These are phyloP conservation scores for Oligophagozyma castellii DNA, from an alignment of 1,139 yeast species.

Conservation along the genomic window DNA sequence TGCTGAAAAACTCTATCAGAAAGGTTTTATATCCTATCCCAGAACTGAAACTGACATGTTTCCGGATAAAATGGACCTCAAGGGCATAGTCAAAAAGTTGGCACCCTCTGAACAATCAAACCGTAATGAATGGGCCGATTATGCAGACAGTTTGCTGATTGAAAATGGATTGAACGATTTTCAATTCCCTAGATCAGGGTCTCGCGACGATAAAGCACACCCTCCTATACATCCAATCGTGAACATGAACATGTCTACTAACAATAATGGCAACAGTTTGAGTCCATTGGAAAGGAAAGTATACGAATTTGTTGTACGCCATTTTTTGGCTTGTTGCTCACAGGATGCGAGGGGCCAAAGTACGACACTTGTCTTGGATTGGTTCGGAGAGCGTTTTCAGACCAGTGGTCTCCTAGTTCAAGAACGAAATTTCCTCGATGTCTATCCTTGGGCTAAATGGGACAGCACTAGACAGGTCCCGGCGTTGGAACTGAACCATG, in stretches of 20 bases:
- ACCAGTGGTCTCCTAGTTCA: conserved; percentile 61
- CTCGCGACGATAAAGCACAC: conserved; percentile 88
- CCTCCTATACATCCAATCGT: conserved; percentile 95
- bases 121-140: conserved; percentile 34
- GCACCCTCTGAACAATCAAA: conserved; percentile 25
- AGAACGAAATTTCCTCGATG: conserved; percentile 64
- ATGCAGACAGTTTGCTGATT: conserved; percentile 27
- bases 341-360: conserved; percentile 73
- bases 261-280: conserved; percentile 10
- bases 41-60: conserved; percentile 93
- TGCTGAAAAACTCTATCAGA: conserved; percentile 77
- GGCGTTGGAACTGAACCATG: conserved; percentile 41
- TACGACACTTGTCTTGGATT: conserved; percentile 48
- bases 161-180: conserved; percentile 26
- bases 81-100: conserved; percentile 47
- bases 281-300: conserved; percentile 50
- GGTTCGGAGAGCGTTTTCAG: conserved; percentile 66
- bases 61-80: conserved; percentile 62
- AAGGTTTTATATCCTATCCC: conserved; percentile 85
- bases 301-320: conserved; percentile 75
- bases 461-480: conserved; percentile 57
- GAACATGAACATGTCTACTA: conserved; percentile 5
- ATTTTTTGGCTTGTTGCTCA: conserved; percentile 87
- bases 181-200: conserved; percentile 60
- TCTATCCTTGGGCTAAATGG: conserved; percentile 76